Evolutionary conservation across 2,329 filamentous ascomycete genomes (phyloP), one percentile per base, ranked within the genome.

Genomic region (Exophiala aquamarina): DNA sequence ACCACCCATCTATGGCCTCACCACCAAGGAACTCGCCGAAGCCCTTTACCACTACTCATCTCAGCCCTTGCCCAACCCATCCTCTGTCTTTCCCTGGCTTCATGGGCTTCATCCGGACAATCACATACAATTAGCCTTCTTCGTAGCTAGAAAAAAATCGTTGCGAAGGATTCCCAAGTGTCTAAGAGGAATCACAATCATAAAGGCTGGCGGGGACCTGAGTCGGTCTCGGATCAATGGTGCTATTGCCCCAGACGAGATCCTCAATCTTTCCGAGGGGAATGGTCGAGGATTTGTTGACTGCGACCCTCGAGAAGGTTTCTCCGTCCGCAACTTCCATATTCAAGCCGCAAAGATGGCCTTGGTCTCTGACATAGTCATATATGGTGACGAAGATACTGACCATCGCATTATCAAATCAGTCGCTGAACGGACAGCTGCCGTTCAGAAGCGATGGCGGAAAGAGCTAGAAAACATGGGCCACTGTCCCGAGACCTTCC

Each of bases 311-410:
- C 79, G 74, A 46, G 88, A 95, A 56, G 93, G 93, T 7, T 97
- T 97, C 64, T 95, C 89, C 3, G 91, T 97, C 34, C 83, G 93
- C 36, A 97, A 97, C 66, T 98, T 98, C 63, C 92, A 97, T 60
- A 97, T 97, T 31, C 93, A 98, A 67, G 80, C 88, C 0, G 87
- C 87, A 49, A 98, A 98, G 66, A 74, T 88, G 56, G 91, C 91
- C 44, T 82, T 87, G 56, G 80, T 93, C 7, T 96, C 91, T 1
- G 93, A 98, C 65, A 89, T 98, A 55, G 79, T 98, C 32, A 81
- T 98, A 1, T 98, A 98, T 63, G 89, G 89, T 10, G 86, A 92
- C 44, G 80, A 89, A 55, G 70, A 74, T 29, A 76, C 75, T 2
- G 69, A 78, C 19, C 78, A 80, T 36, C 76, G 79, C 43, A 83